A percentile compares a stretch with the other conserved stretches of the same genome.
Evolutionary conservation across 2,329 filamentous ascomycete genomes (phyloP).

Genomic region (Penicillium janthinellum): DNA sequence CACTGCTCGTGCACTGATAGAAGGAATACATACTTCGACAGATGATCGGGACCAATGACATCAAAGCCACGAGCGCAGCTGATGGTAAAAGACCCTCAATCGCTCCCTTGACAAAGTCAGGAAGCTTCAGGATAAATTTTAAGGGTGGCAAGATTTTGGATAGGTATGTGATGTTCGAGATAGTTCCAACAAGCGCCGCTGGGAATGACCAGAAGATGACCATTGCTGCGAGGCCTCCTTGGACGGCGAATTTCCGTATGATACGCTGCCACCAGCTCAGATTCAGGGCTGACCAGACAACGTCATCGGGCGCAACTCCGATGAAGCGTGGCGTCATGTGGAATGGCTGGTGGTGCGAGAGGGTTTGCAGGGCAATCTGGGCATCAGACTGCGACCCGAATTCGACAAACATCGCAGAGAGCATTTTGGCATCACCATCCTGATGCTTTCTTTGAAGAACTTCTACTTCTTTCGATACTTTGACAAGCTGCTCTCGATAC

Average conservation of each 20-base stretch:
- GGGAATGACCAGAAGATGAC: slow-evolving; percentile 85
- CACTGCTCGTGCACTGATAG: background rate
- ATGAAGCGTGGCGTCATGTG: slow-evolving; percentile 88
- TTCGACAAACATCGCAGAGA: slow-evolving; percentile 85
- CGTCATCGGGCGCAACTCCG: slow-evolving; percentile 76
- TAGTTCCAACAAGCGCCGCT: slow-evolving; percentile 77
- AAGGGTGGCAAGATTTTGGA: slow-evolving; percentile 59
- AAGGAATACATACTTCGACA: slow-evolving; percentile 64
- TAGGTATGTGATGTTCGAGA: slow-evolving; percentile 81
- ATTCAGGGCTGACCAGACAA: slow-evolving; percentile 84
- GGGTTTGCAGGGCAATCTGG: slow-evolving; percentile 79
- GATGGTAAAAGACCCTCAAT: slow-evolving; percentile 83
- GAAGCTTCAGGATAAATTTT: slow-evolving; percentile 73
- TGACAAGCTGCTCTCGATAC: slow-evolving; percentile 73
- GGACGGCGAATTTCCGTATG: slow-evolving; percentile 67
- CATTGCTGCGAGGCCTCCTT: slow-evolving; percentile 70
- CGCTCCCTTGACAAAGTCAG: slow-evolving; percentile 70
- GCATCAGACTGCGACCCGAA: slow-evolving; percentile 80
- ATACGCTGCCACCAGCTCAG: slow-evolving; percentile 84
- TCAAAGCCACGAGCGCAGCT: slow-evolving; percentile 75
- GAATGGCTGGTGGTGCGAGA: slow-evolving; percentile 81
- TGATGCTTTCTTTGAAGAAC: slow-evolving; percentile 66
- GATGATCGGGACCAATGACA: slow-evolving; percentile 82
- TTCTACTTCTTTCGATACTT: slow-evolving; percentile 70
- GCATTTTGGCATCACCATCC: slow-evolving; percentile 62